A percentile compares a stretch with the other conserved stretches of the same genome.
Evolutionary conservation across 257 asterid genomes (phyloP).

Genomic region (Handroanthus guayacan): DNA sequence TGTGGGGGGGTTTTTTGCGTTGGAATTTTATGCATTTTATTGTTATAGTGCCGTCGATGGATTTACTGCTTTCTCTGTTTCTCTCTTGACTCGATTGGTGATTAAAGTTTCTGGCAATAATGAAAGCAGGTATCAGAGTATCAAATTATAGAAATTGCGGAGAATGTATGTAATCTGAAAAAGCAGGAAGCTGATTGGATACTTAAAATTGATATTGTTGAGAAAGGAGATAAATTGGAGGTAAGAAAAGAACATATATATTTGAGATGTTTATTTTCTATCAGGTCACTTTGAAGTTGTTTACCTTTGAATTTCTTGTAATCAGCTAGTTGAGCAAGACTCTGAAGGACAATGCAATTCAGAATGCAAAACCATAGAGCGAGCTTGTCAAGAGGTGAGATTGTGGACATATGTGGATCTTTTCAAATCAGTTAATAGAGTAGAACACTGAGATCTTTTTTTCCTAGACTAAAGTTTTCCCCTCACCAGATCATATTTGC

Average conservation of each 20-base stretch:
- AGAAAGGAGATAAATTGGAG: conserved; percentile 81
- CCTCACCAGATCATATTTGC: background rate
- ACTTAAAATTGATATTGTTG: conserved; percentile 91
- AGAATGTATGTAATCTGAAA: conserved; percentile 95
- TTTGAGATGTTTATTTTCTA: conserved; percentile 11
- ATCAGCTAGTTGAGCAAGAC: conserved; percentile 91
- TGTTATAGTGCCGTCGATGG: conserved; percentile 11
- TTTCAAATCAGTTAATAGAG: background rate
- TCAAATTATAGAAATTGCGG: conserved; percentile 88
- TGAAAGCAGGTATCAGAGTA: conserved; percentile 77
- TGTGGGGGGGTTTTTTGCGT: background rate
- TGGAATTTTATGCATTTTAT: background rate
- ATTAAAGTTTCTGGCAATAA: background rate
- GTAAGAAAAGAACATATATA: conserved; percentile 43
- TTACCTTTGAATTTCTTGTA: conserved; percentile 38
- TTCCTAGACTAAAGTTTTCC: background rate
- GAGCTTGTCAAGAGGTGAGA: conserved; percentile 96
- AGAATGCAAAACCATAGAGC: conserved; percentile 95
- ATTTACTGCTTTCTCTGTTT: background rate
- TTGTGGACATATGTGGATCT: background rate
- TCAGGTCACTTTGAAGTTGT: conserved; percentile 27
- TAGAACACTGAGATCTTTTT: background rate
- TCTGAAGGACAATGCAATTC: conserved; percentile 94
- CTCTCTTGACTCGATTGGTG: conserved; percentile 11
- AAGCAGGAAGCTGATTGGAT: conserved; percentile 98